Evolutionary conservation across 768 basidiomycete genomes (phyloP).

Genomic region (Tulasnella sp.): DNA sequence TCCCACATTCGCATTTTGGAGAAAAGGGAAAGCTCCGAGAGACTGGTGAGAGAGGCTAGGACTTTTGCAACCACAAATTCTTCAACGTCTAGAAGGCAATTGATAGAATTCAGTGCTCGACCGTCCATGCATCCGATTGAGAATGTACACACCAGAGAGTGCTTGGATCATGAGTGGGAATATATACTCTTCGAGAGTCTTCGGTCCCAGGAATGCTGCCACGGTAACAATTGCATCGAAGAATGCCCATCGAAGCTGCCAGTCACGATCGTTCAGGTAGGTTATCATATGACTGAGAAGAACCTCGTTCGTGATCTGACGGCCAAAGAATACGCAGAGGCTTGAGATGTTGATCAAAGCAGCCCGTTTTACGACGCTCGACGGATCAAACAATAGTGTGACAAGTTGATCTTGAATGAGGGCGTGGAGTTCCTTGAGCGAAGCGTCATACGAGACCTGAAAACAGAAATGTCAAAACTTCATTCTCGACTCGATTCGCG

Average conservation of each 20-base stretch:
- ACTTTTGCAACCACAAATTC: constrained; percentile 90
- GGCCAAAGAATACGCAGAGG: constrained; percentile 85
- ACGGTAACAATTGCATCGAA: constrained; percentile 95
- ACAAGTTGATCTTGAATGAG: constrained; percentile 82
- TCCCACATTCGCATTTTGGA: constrained; percentile 97
- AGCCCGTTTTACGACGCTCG: constrained; percentile 82
- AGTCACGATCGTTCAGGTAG: constrained; percentile 82
- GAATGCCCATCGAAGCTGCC: constrained; percentile 82
- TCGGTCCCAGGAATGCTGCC: constrained; percentile 82
- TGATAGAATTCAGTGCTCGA: constrained; percentile 13
- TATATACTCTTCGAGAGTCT: constrained; percentile 92
- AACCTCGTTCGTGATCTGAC: constrained; percentile 90
- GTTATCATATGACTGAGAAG: constrained; percentile 81
- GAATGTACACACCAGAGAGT: constrained; percentile 55
- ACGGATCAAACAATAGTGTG: constrained; percentile 76
- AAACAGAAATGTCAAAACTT: not conserved
- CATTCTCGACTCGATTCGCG: not conserved
- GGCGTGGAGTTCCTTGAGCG: constrained; percentile 72
- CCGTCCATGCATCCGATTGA: not conserved
- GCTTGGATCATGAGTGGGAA: constrained; percentile 95
- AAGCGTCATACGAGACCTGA: constrained; percentile 84
- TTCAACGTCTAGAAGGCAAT: constrained; percentile 60
- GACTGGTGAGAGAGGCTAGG: constrained; percentile 70
- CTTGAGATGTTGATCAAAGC: constrained; percentile 77
- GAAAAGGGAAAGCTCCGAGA: constrained; percentile 83